These are phyloP conservation scores for Eimeria maxima DNA, from an alignment of 169 alveolate genomes.

Conservation along the genomic window DNA sequence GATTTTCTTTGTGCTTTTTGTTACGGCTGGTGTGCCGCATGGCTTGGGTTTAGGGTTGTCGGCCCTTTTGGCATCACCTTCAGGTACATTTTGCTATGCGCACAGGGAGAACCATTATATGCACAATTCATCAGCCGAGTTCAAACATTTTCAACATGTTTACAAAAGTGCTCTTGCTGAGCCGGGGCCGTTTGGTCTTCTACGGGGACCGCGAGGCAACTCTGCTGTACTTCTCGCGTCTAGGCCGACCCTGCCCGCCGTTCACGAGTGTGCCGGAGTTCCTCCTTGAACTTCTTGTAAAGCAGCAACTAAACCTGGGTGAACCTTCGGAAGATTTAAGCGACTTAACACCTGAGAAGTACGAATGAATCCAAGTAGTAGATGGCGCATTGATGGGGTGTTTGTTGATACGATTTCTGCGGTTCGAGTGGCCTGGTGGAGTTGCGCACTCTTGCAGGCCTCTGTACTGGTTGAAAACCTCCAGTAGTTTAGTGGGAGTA, in stretches of 20 bases:
- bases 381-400: background rate
- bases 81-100: background rate
- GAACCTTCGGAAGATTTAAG: background rate
- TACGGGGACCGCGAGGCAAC: slow-evolving; percentile 84
- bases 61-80: background rate
- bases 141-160: slow-evolving; percentile 80
- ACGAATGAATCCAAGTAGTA: background rate
- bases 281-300: slow-evolving; percentile 73
- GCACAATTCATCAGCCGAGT: slow-evolving; percentile 87
- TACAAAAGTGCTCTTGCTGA: slow-evolving; percentile 83
- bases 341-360: slow-evolving; percentile 59
- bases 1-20: background rate
- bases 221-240: slow-evolving; percentile 72
- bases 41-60: background rate
- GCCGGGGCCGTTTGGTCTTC: slow-evolving; percentile 84
- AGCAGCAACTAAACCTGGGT: slow-evolving; percentile 49
- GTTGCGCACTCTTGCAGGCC: background rate
- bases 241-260: slow-evolving; percentile 80
- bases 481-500: background rate
- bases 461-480: background rate
- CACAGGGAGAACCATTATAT: slow-evolving; percentile 83
- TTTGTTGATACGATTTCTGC: background rate
- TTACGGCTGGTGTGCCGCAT: background rate
- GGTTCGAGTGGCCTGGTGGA: background rate
- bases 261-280: slow-evolving; percentile 83